Conservation (phyloP, 371 early-diverging fungal species). For the Gilbertella persicaria region DNA sequence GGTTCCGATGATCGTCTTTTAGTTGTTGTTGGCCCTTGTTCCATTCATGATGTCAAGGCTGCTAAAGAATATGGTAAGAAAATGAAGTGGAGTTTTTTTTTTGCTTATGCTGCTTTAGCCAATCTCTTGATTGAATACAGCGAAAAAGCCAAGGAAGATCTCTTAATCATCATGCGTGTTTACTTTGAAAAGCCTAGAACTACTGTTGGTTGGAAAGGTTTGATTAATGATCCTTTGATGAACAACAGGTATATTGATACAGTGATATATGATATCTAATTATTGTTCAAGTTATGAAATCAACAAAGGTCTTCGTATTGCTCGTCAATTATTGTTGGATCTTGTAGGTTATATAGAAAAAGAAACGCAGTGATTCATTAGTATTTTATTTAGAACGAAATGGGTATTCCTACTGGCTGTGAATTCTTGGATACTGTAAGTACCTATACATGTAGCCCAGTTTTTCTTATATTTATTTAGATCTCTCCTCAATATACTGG, state of each 20-base stretch:
- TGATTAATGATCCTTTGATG: conserved; percentile 77
- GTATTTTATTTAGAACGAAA: conserved; percentile 47
- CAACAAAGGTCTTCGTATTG: conserved; percentile 88
- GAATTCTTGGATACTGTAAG: conserved; percentile 81
- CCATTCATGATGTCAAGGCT: conserved; percentile 88
- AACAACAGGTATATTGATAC: conserved; percentile 57
- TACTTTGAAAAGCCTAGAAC: conserved; percentile 96
- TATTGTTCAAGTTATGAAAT: conserved; percentile 69
- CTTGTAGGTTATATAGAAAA: conserved; percentile 37
- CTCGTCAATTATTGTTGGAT: conserved; percentile 72
- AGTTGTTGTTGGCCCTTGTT: conserved; percentile 87
- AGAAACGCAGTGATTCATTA: neutral
- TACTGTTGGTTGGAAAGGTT: conserved; percentile 94
- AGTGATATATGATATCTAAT: neutral
- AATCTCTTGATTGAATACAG: conserved; percentile 58
- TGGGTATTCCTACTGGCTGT: conserved; percentile 83
- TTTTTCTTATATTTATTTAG: conserved; percentile 12
- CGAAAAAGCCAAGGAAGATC: conserved; percentile 61
- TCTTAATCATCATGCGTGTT: conserved; percentile 88
- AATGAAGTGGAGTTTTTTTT: neutral
- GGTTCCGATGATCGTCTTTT: conserved; percentile 80
- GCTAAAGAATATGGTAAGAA: conserved; percentile 84
- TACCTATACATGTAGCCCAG: neutral
- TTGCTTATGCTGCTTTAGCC: conserved; percentile 26
- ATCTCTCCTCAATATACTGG: conserved; percentile 83